Percentiles rank a stretch among this genome's conserved stretches.
Evolutionary conservation across 257 asterid genomes (phyloP).

Genomic region (Eustoma russellianum): DNA sequence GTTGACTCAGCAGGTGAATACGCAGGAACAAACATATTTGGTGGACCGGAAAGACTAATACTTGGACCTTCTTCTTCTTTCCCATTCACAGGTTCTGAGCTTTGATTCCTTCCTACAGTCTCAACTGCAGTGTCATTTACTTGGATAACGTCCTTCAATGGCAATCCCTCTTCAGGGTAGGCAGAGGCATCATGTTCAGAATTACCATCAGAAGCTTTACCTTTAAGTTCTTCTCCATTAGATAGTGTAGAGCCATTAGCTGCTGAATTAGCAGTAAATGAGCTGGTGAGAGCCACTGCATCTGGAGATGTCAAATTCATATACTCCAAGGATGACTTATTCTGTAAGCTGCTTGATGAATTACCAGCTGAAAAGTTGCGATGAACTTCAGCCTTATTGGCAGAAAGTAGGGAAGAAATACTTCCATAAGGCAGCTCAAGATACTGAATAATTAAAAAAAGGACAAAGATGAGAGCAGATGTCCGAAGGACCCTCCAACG

Average conservation of each 20-base stretch:
- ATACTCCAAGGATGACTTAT: slow-evolving; percentile 3
- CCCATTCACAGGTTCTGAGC: slow-evolving; percentile 17
- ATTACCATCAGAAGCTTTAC: slow-evolving; percentile 16
- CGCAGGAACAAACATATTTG: slow-evolving; percentile 6
- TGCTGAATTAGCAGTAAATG: slow-evolving; percentile 10
- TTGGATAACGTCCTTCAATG: slow-evolving; percentile 29
- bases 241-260: slow-evolving; percentile 15
- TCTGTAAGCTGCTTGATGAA: slow-evolving; percentile 13
- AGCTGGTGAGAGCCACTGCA: slow-evolving; percentile 16
- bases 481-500: slow-evolving; percentile 47
- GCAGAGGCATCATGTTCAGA: slow-evolving; percentile 10
- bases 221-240: slow-evolving; percentile 19
- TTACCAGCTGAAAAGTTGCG: slow-evolving; percentile 16
- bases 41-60: slow-evolving; percentile 8
- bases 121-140: slow-evolving; percentile 21
- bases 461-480: slow-evolving; percentile 41
- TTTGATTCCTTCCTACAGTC: slow-evolving; percentile 17
- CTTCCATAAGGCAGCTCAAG: slow-evolving; percentile 53
- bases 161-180: slow-evolving; percentile 58
- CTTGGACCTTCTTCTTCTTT: slow-evolving; percentile 9
- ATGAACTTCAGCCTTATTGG: slow-evolving; percentile 23
- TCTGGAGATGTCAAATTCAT: slow-evolving; percentile 16
- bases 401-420: slow-evolving; percentile 34
- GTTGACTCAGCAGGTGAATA: slow-evolving; percentile 10
- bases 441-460: slow-evolving; percentile 49